A percentile compares a stretch with the other conserved stretches of the same genome.
These are phyloP conservation scores for Hordeum marinum DNA, from an alignment of 176 grass and related monocot species.

Conservation along the genomic window DNA sequence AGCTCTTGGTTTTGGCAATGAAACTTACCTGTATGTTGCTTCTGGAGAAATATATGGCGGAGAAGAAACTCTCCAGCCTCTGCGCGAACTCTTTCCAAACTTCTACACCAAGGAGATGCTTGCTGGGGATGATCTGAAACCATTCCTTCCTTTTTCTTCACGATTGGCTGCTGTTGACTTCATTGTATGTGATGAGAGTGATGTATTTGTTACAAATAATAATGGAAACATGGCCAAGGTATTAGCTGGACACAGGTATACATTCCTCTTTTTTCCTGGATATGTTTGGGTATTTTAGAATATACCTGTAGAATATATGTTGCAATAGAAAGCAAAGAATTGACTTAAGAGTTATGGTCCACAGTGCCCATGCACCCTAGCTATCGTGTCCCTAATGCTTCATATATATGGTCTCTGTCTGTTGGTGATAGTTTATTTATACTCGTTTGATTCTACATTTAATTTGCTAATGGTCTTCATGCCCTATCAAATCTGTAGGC, in stretches of 20 bases:
- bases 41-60: conserved; percentile 98
- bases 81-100: conserved; percentile 83
- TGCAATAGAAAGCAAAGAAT: background rate
- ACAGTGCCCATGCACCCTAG: background rate
- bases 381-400: background rate
- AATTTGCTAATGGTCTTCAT: background rate
- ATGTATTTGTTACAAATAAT: conserved; percentile 93
- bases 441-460: background rate
- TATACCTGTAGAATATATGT: background rate
- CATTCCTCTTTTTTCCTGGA: background rate
- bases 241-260: conserved; percentile 82
- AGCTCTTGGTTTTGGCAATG: conserved; percentile 78
- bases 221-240: conserved; percentile 99
- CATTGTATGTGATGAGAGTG: conserved; percentile 76
- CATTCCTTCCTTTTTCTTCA: conserved; percentile 76
- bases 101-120: conserved; percentile 91
- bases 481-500: conserved; percentile 39
- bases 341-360: background rate
- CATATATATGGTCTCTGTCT: background rate
- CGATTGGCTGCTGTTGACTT: conserved; percentile 85
- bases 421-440: conserved; percentile 2
- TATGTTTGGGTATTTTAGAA: background rate
- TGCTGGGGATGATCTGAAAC: conserved; percentile 61
- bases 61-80: conserved; percentile 65
- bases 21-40: conserved; percentile 79